Percentiles rank a stretch among this genome's conserved stretches.
Evolutionary conservation across 1,284 basidiomycete species (phyloP).

Genomic region (Heliocybe sulcata): DNA sequence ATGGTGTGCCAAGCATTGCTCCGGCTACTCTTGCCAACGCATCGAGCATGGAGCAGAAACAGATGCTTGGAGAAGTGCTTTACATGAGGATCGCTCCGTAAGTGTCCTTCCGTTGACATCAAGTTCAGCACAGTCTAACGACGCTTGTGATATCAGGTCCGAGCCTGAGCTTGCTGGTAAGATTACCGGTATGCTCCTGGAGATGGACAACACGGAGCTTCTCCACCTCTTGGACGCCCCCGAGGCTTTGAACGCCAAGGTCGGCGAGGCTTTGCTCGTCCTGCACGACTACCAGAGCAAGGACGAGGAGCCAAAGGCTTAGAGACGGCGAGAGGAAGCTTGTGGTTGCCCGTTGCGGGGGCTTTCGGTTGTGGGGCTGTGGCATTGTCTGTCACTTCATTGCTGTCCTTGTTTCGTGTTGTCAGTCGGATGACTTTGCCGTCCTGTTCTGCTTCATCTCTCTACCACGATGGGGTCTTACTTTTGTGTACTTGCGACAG

Average conservation of each 20-base stretch:
- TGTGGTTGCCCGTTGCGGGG: neutral
- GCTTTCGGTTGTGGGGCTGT: neutral
- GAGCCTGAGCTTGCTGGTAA: conserved; percentile 91
- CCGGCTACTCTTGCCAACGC: conserved; percentile 62
- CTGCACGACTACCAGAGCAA: conserved; percentile 72
- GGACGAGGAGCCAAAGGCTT: conserved; percentile 22
- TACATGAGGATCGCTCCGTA: conserved; percentile 84
- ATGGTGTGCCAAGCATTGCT: conserved; percentile 41
- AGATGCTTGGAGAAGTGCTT: conserved; percentile 91
- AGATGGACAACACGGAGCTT: conserved; percentile 94
- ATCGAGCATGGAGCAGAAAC: conserved; percentile 89
- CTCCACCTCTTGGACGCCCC: conserved; percentile 77
- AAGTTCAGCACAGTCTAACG: conserved; percentile 6
- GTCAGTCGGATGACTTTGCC: neutral
- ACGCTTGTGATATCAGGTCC: conserved; percentile 33
- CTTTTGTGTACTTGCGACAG: conserved; percentile 3
- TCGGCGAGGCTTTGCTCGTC: conserved; percentile 81
- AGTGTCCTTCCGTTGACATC: conserved; percentile 24
- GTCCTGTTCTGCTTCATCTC: conserved; percentile 1
- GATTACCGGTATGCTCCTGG: conserved; percentile 95
- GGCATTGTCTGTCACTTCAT: conserved; percentile 14
- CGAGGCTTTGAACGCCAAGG: conserved; percentile 81
- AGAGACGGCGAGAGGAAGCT: conserved; percentile 3
- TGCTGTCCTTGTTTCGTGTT: conserved; percentile 3
- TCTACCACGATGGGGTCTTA: neutral